Percentiles rank a stretch among this genome's conserved stretches.
Conservation (phyloP, 106 monocot species). For the Dioscorea alata region DNA sequence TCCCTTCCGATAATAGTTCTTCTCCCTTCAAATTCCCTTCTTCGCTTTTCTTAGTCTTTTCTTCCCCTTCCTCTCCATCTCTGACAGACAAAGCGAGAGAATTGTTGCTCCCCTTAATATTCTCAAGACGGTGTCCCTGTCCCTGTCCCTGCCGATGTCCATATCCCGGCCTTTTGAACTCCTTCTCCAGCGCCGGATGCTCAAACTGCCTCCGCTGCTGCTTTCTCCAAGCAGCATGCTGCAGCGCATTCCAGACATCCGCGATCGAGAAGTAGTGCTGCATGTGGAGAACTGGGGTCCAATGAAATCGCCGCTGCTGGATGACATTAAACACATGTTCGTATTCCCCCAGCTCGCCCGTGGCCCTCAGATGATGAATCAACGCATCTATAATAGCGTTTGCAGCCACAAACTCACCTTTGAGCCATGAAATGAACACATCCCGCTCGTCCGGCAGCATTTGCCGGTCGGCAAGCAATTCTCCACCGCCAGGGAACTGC, state of each 20-base stretch:
- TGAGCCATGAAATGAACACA: constrained; percentile 1
- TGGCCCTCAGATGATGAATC: constrained; percentile 3
- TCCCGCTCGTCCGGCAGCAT: constrained; percentile 1
- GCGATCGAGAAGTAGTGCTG: constrained; percentile 10
- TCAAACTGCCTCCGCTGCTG: neutral
- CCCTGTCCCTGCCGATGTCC: neutral
- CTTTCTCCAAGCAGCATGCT: constrained; percentile 2
- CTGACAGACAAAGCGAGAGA: too few relatives aligned
- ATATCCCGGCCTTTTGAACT: neutral
- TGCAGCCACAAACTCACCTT: constrained; percentile 6
- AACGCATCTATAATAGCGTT: constrained; percentile 4
- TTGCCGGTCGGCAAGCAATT: neutral
- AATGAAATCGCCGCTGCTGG: constrained; percentile 3
- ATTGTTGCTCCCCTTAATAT: too few relatives aligned
- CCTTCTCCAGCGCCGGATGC: neutral
- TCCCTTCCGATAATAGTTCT: too few relatives aligned
- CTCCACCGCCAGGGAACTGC: neutral
- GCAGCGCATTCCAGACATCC: constrained; percentile 3
- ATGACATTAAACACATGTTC: neutral
- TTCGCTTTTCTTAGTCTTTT: too few relatives aligned
- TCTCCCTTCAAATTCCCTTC: too few relatives aligned
- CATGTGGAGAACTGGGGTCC: constrained; percentile 9
- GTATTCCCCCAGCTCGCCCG: constrained; percentile 1
- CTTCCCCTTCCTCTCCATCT: too few relatives aligned
- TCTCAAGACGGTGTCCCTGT: neutral